Base-by-base conservation (phyloP, 108 stramenopile species). In the Parietichytrium sp. region DNA sequence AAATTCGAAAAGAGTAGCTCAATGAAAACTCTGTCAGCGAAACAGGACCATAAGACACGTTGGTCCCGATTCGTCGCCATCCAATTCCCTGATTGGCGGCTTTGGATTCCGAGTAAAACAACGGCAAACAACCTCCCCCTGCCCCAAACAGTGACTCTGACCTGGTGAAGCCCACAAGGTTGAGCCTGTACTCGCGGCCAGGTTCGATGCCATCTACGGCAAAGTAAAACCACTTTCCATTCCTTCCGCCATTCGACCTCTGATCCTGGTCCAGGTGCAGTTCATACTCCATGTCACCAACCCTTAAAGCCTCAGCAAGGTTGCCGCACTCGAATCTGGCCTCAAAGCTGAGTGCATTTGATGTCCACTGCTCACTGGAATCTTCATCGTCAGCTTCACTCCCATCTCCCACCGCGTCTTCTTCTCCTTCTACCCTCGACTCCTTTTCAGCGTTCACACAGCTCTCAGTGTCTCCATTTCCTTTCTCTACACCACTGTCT, bases 201-300 rank as follows among this genome's bases (percentile, higher is more conserved):
- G 51, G 49, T 18, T 48, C 52, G 29, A 79, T 16, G 79, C 80
- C 85, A 33, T 51, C 20, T 79, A 91, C 88, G 45, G 78, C 54
- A 42, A 91, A 91, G 80, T 91, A 91, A 84, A 91, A 91, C 91
- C 91, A 91, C 83, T 90, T 85, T 20, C 36, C 78, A 52, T 86
- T 78, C n/a, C n/a, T n/a, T 30, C 79, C 61, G 27, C 81, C 78
- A 25, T 54, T 61, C 33, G 29, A 54, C 47, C 85, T 83, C 16
- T 23, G 78, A 84, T 54, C 52, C 8, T 15, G 55, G 55, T 54
- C 29, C 3, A 55, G 55, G 54, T 81, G 27, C 23, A 55, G 81
- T 48, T 55, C 23, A 48, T 47, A 77, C 18, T 38, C 72, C 13
- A n/a, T 3, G 6, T 15, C 4, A 13, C 25, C 29, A 0, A 8